These are phyloP conservation scores for Naganishia vaughanmartiniae DNA, from an alignment of 768 basidiomycete species.

Conservation along the genomic window DNA sequence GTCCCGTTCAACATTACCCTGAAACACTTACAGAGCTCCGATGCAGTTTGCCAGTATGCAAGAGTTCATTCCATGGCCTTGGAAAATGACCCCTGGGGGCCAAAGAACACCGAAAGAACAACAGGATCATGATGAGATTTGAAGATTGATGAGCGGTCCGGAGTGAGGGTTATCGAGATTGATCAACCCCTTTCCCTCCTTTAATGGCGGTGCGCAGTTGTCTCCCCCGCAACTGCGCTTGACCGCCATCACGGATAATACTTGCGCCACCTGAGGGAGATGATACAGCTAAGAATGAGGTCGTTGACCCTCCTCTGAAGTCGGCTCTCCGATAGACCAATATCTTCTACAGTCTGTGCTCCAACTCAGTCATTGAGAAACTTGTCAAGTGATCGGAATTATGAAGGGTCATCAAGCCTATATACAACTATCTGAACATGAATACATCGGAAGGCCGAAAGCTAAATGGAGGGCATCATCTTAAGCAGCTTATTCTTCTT, in stretches of 20 bases:
- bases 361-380: not conserved
- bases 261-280: too few relatives aligned
- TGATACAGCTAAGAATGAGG: too few relatives aligned
- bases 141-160: too few relatives aligned
- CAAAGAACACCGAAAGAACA: too few relatives aligned
- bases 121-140: too few relatives aligned
- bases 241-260: too few relatives aligned
- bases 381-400: not conserved
- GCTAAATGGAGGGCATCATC: not conserved
- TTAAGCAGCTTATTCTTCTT: not conserved
- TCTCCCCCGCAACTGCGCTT: too few relatives aligned
- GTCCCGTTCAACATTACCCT: not conserved
- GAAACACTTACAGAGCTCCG: not conserved
- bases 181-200: too few relatives aligned
- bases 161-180: too few relatives aligned
- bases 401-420: not conserved
- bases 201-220: too few relatives aligned
- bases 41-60: too few relatives aligned
- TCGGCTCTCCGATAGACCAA: not conserved
- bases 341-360: not conserved
- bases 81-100: not conserved
- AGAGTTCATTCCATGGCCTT: not conserved
- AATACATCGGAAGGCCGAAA: not conserved
- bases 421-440: slow-evolving; percentile 1
- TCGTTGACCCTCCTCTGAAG: not conserved